A percentile compares a stretch with the other conserved stretches of the same genome.
Evolutionary conservation across 148 eudicot species (phyloP).

Genomic region (Vaccinium myrtillus): DNA sequence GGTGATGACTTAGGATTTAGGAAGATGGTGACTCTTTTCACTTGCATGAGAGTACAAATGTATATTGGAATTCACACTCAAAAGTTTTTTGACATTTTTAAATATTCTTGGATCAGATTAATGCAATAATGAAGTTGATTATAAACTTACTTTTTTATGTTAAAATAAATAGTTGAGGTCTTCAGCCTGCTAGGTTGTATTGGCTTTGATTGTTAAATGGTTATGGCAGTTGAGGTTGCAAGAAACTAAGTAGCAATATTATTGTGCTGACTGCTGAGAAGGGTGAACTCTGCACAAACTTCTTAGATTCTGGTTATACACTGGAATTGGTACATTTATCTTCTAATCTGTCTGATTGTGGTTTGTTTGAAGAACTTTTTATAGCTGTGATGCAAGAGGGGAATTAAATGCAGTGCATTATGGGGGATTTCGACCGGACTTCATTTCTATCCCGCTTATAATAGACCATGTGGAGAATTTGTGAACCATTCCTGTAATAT

Average conservation of each 20-base stretch:
- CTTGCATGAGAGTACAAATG: slow-evolving; percentile 8
- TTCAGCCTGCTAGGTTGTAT: background rate
- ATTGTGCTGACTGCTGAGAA: background rate
- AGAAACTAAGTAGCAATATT: background rate
- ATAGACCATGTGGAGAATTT: background rate
- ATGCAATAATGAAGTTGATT: background rate
- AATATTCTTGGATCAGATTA: background rate
- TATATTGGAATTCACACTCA: background rate
- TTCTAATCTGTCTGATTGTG: background rate
- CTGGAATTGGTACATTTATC: background rate
- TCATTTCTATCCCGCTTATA: background rate
- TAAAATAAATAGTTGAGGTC: background rate
- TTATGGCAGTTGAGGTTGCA: background rate
- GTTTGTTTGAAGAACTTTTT: background rate
- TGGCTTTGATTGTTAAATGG: background rate
- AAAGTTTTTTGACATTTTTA: background rate
- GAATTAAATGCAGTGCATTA: background rate
- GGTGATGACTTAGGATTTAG: background rate
- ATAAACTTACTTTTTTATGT: background rate
- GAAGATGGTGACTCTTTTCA: background rate
- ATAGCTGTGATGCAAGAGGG: background rate
- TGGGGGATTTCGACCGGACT: background rate
- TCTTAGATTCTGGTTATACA: background rate
- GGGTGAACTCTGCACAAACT: background rate
- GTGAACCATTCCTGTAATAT: background rate